Base-by-base conservation (phyloP, 345 rosid species). In the Gossypium bickii region DNA sequence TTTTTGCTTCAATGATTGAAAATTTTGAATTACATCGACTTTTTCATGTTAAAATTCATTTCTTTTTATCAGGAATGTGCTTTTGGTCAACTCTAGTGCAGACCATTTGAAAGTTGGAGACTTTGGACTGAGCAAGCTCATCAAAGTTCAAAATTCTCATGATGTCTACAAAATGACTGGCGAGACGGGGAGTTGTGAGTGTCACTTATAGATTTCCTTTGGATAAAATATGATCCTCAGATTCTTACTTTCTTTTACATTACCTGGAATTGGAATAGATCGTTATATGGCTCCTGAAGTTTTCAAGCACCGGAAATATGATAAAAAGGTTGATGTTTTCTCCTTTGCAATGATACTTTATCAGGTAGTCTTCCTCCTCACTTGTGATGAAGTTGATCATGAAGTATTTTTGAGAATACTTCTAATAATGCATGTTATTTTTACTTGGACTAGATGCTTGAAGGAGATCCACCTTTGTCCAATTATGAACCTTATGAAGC, bases 221-320 rank as follows among this genome's bases (percentile, higher is more conserved):
- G 15, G 13, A 61, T 75, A 55, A 29, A 69, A 38, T 58, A 22
- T 44, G 49, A 69, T 69, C 57, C 60, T 80, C 58, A 76, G 27
- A 38, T 70, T 60, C 80, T 84, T 59, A 77, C 61, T 75, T 60
- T 81, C 61, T 55, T 77, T 3, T 59, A 47, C 22, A 70, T 78
- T 71, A 69, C 24, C 59, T 77, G 48, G 74, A 9, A 55, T 22
- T 29, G 71, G 78, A 77, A 72, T 82, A 95, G 99, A 95, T 72
- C 97, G 98, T 22, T 95, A 95, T 72, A 95, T 95, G 99, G 99
- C 99, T 85, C 99, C 99, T 64, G 99, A 95, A 84, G 98, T 95
- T 72, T 95, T 95, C 91, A 95, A 76, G 87, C 98, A 95, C 83
- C 85, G 94, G 77, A 93, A 82, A 88, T 95, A 93, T 9, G 99